Conservation (phyloP, 805 yeast genomes). For the Maudiozyma turicensis region DNA sequence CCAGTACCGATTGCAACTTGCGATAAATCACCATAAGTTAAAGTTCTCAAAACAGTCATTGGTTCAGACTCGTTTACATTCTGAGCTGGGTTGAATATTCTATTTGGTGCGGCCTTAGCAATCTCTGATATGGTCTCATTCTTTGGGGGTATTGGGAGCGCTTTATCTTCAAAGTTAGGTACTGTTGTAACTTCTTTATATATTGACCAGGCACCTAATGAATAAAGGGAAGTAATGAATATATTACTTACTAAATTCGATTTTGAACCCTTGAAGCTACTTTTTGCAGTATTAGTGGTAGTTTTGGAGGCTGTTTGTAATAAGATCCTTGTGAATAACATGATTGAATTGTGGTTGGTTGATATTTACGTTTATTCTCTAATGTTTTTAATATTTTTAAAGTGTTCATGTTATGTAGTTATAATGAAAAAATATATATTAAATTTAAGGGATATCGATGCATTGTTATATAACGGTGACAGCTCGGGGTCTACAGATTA, state of each 20-base stretch:
- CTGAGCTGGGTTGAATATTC: background rate
- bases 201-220: constrained; percentile 1
- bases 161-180: background rate
- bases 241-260: background rate
- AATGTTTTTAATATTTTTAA: too few relatives aligned
- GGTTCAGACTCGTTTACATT: background rate
- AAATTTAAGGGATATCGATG: too few relatives aligned
- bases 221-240: constrained; percentile 1
- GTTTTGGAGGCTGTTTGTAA: background rate
- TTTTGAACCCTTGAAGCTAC: background rate
- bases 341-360: background rate
- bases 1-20: constrained; percentile 3
- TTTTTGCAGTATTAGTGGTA: background rate
- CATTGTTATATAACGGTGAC: too few relatives aligned
- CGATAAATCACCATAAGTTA: constrained; percentile 3
- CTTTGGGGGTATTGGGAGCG: background rate
- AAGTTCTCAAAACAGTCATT: background rate
- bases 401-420: too few relatives aligned
- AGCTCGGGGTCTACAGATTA: too few relatives aligned
- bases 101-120: background rate
- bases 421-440: too few relatives aligned
- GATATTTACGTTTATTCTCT: background rate
- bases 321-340: background rate
- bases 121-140: background rate
- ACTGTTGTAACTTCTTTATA: constrained; percentile 1